Evolutionary conservation across 163 green algal genomes (phyloP), one percentile per base, ranked within the genome.

Genomic region (Coccomyxa subellipsoidea): DNA sequence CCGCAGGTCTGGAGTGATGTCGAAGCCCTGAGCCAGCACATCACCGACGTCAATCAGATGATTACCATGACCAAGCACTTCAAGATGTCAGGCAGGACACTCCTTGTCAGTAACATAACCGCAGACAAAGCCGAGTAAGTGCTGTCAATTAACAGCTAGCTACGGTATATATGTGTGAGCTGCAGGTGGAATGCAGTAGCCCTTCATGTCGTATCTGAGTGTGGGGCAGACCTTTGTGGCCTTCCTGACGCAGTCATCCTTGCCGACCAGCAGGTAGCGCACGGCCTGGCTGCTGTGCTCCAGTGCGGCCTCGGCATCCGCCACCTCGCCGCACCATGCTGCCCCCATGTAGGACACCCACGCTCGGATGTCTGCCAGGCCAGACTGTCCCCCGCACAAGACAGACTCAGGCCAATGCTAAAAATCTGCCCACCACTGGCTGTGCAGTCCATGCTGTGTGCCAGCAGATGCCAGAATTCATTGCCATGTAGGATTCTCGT

Each of bases 1-100:
- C 12, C 53, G 38, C 82, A 99, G 89, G 85, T 98, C 96, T 23
- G 88, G 84, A 3, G 91, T 94, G 80, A 99, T 97, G 87, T 99
- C 95, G 39, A 90, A 82, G 54, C 85, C 87, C 54, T 84, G 78
- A 69, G 54, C 38, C 23, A 29, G 27, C 38, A 29, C 75, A 69
- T n/a, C 36, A 80, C 37, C 37, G 2, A 80, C 38, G n/a, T n/a
- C n/a, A n/a, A n/a, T n/a, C n/a, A n/a, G n/a, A n/a, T n/a, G n/a
- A n/a, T n/a, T n/a, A n/a, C n/a, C n/a, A n/a, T n/a, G n/a, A n/a
- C n/a, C n/a, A n/a, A n/a, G n/a, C n/a, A n/a, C n/a, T n/a, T n/a
- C n/a, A n/a, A n/a, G n/a, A n/a, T n/a, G n/a, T n/a, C n/a, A n/a
- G n/a, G n/a, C n/a, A n/a, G n/a, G n/a, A n/a, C n/a, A n/a, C n/a